Percentiles rank a stretch among this genome's conserved stretches.
phyloP scores from a whole-genome alignment of 2,329 filamentous ascomycete genomes.

The Monosporascus sp. region DNA sequence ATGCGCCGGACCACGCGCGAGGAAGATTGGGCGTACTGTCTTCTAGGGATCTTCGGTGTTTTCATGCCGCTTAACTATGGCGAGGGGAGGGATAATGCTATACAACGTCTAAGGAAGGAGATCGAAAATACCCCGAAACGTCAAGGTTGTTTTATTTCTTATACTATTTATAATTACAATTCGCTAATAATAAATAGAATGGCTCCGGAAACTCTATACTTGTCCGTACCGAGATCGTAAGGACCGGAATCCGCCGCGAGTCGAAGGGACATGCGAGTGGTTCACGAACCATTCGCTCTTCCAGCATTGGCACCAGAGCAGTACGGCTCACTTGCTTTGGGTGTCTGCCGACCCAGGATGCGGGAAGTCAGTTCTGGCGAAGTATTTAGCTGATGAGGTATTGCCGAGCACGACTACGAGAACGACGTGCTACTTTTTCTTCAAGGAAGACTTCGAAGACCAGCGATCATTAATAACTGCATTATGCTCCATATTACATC shows the following conservation, averaged over 20 bases:
- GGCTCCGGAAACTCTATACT: not conserved
- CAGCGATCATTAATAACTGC: constrained; percentile 26
- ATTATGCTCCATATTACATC: constrained; percentile 31
- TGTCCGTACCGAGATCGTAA: constrained; percentile 19
- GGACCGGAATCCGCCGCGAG: constrained; percentile 26
- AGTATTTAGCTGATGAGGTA: constrained; percentile 27
- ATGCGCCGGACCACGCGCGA: too few relatives aligned
- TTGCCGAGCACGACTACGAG: constrained; percentile 12
- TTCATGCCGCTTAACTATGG: too few relatives aligned
- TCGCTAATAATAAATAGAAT: too few relatives aligned
- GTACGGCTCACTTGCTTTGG: constrained; percentile 17
- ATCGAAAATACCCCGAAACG: too few relatives aligned
- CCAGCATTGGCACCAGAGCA: constrained; percentile 11
- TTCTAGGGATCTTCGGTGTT: too few relatives aligned
- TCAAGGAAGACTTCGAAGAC: constrained; percentile 35
- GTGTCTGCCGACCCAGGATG: constrained; percentile 39
- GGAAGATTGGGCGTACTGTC: too few relatives aligned
- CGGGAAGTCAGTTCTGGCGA: constrained; percentile 39
- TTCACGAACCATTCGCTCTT: constrained; percentile 12
- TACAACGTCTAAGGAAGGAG: too few relatives aligned
- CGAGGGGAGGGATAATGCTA: too few relatives aligned
- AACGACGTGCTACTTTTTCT: constrained; percentile 38
- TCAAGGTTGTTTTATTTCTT: too few relatives aligned
- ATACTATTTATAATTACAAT: too few relatives aligned
- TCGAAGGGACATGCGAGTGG: constrained; percentile 16